Conservation (phyloP, 768 basidiomycete genomes). For the Tremella fuciformis region DNA sequence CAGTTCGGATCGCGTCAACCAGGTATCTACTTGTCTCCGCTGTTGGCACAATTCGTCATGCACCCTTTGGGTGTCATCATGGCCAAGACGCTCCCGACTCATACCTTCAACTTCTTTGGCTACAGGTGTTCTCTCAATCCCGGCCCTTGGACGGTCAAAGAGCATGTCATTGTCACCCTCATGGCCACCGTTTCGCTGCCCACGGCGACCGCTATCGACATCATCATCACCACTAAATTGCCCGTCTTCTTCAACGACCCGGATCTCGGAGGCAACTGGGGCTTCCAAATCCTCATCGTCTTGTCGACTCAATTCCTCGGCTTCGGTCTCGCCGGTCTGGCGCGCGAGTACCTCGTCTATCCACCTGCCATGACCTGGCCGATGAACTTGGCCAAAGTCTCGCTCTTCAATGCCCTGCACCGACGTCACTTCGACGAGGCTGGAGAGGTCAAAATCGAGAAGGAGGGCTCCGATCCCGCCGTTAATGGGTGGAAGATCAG, state of each 20-base stretch:
- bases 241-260: constrained; percentile 43
- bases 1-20: no score
- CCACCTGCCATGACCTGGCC: constrained; percentile 74
- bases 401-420: constrained; percentile 50
- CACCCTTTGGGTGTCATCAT: constrained; percentile 32
- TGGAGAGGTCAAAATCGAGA: constrained; percentile 57
- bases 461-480: constrained; percentile 94
- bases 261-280: constrained; percentile 41
- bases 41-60: neutral
- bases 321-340: constrained; percentile 87
- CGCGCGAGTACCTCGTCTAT: constrained; percentile 84
- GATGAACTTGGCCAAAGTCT: constrained; percentile 62
- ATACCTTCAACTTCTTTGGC: constrained; percentile 28
- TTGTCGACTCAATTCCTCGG: constrained; percentile 86
- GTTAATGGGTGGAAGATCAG: constrained; percentile 54
- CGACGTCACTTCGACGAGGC: constrained; percentile 4
- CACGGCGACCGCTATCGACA: constrained; percentile 44
- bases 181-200: constrained; percentile 41
- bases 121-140: constrained; percentile 35
- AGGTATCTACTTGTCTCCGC: no score
- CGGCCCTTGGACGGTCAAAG: constrained; percentile 45
- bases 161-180: constrained; percentile 47
- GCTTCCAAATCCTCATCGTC: constrained; percentile 58
- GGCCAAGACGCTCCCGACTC: constrained; percentile 23
- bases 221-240: constrained; percentile 37